A percentile compares a stretch with the other conserved stretches of the same genome.
Evolutionary conservation across 73 alveolate genomes (phyloP).

Genomic region (Paramecium sexaurelia): DNA sequence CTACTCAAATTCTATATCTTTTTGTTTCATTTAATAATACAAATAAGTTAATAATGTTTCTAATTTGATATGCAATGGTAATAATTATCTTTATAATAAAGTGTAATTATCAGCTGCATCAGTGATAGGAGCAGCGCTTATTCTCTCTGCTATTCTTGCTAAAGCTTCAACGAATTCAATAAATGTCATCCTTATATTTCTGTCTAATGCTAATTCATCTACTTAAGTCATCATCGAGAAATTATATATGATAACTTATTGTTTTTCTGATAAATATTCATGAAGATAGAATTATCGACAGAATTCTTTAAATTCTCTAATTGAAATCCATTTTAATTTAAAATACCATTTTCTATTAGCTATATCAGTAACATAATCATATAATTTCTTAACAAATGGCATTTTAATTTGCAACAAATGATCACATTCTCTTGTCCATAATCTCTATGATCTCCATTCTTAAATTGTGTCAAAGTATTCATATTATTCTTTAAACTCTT

Average conservation of each 20-base stretch:
- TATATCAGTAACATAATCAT: conserved; percentile 64
- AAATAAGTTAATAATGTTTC: conserved; percentile 57
- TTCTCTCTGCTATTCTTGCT: conserved; percentile 81
- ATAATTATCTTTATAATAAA: background rate
- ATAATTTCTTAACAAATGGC: conserved; percentile 66
- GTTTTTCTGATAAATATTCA: conserved; percentile 81
- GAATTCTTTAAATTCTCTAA: conserved; percentile 81
- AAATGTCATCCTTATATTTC: conserved; percentile 80
- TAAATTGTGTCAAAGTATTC: conserved; percentile 51
- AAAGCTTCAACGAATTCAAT: conserved; percentile 84
- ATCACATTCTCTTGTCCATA: conserved; percentile 77
- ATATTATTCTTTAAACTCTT: conserved; percentile 41
- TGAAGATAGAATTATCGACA: conserved; percentile 71
- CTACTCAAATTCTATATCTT: background rate
- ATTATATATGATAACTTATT: conserved; percentile 77
- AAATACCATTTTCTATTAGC: conserved; percentile 55
- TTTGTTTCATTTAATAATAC: background rate
- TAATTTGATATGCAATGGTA: conserved; percentile 62
- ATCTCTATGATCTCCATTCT: conserved; percentile 72
- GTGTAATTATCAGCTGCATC: conserved; percentile 47
- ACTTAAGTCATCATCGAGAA: conserved; percentile 86
- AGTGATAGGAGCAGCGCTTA: conserved; percentile 56
- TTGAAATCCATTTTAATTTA: conserved; percentile 70
- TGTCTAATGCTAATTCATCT: conserved; percentile 78
- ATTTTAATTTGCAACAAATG: conserved; percentile 60